Percentiles rank a stretch among this genome's conserved stretches.
Conservation (phyloP, 768 basidiomycete species). For the Suillus subaureus region DNA sequence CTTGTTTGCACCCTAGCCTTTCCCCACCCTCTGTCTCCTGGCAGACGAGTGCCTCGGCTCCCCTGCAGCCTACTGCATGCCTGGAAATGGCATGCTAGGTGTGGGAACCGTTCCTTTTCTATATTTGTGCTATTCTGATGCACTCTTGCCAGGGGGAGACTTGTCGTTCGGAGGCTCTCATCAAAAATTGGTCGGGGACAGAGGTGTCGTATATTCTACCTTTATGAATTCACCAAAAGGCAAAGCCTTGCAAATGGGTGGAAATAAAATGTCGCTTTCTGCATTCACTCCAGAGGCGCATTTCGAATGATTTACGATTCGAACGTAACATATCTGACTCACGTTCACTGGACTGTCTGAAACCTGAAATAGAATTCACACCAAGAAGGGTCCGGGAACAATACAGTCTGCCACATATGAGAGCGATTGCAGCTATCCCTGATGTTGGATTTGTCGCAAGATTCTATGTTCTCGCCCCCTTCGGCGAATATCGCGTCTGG, state of each 20-base stretch:
- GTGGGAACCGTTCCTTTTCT: background rate
- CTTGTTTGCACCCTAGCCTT: background rate
- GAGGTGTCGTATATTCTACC: background rate
- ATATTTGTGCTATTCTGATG: background rate
- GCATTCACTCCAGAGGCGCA: background rate
- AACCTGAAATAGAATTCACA: background rate
- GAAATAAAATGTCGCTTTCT: background rate
- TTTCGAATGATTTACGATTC: background rate
- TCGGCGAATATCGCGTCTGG: background rate
- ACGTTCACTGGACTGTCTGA: background rate
- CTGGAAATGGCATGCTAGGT: background rate
- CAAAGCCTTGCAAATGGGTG: background rate
- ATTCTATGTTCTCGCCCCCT: background rate
- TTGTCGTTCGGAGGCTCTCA: background rate
- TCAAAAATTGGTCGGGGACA: background rate
- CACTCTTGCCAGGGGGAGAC: background rate
- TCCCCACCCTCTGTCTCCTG: background rate
- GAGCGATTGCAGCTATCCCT: background rate
- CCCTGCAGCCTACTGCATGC: background rate
- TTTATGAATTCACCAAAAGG: background rate
- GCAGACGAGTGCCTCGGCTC: background rate
- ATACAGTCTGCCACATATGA: background rate
- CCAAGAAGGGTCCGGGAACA: background rate
- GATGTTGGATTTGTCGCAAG: no score
- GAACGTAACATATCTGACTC: background rate